These are phyloP conservation scores for Shiraia bambusicola DNA, from an alignment of 2,329 filamentous ascomycete genomes.

Conservation along the genomic window DNA sequence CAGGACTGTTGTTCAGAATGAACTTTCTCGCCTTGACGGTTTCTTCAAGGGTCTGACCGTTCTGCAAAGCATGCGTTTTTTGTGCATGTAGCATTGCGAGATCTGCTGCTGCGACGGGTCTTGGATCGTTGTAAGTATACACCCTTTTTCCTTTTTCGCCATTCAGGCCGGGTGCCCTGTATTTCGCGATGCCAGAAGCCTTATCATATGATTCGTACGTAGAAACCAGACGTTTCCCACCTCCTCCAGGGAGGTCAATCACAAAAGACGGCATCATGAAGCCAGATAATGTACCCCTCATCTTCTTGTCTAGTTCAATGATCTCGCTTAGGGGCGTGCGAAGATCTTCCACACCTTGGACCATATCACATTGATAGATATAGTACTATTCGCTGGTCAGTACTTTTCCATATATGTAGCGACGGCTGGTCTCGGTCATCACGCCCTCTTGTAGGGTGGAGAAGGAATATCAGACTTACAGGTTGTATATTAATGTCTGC, in stretches of 20 bases:
- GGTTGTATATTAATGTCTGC: constrained; percentile 60
- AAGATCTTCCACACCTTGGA: constrained; percentile 61
- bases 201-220: constrained; percentile 58
- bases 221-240: constrained; percentile 62
- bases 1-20: too few relatives aligned
- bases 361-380: constrained; percentile 67
- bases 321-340: constrained; percentile 63
- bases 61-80: constrained; percentile 8
- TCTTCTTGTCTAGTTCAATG: constrained; percentile 58
- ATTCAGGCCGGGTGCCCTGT: constrained; percentile 57
- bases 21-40: not conserved
- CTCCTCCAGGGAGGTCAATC: constrained; percentile 64
- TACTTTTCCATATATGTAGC: not conserved
- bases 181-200: constrained; percentile 56
- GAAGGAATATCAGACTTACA: constrained; percentile 41
- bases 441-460: not conserved
- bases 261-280: constrained; percentile 65
- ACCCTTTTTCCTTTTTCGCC: constrained; percentile 41
- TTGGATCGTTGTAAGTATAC: constrained; percentile 62
- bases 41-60: constrained; percentile 10
- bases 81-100: constrained; percentile 10
- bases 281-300: constrained; percentile 63
- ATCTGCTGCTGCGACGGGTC: constrained; percentile 8
- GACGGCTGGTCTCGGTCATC: not conserved
- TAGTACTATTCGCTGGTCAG: constrained; percentile 54